Evolutionary conservation across 331 rosid species (phyloP), one percentile per base, ranked within the genome.

Genomic region (Saraca asoca): DNA sequence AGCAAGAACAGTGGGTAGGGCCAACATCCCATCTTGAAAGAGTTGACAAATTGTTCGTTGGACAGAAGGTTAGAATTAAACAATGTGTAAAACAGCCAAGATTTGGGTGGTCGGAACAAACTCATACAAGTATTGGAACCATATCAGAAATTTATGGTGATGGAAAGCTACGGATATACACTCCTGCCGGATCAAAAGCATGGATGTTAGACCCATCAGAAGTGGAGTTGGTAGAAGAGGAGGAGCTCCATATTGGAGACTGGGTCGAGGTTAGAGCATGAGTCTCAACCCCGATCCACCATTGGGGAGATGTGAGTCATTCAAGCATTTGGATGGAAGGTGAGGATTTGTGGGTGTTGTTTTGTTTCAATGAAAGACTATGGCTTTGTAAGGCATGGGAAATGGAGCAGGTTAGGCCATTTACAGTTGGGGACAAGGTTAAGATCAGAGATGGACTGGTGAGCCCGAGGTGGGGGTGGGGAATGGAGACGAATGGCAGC

Each of bases 141-240:
- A 86, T 94, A 78, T 84, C 91, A 24, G 88, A 92, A 39, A 83
- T 90, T 41, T 97, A 94, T 69, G 99, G 96, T 5, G 97, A 94
- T 75, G 99, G 97, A 61, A 90, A 84, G 80, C 83, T 94, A 71
- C 85, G 91, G 56, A 91, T 90, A 63, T 88, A 87, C 73, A 90
- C 99, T 41, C 96, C 97, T 7, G 85, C 92, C 1, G 95, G 97
- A 31, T 83, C 96, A 10, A 94, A 81, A 75, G 66, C 95, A 16
- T 94, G 99, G 99, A 90, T 85, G 94, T 79, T 90, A 70, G 99
- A 94, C 74, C 99, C 99, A 65, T 76, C 99, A 15, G 99, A 94
- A 75, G 96, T 94, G 38, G 85, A 68, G 20, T 79, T 88, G 60
- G 85, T 88, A 37, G 91, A 80, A 72, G 95, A 94, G 78, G 85